Base-by-base conservation (phyloP, 2,329 filamentous ascomycete genomes). In the Ophiosphaerella narmari region DNA sequence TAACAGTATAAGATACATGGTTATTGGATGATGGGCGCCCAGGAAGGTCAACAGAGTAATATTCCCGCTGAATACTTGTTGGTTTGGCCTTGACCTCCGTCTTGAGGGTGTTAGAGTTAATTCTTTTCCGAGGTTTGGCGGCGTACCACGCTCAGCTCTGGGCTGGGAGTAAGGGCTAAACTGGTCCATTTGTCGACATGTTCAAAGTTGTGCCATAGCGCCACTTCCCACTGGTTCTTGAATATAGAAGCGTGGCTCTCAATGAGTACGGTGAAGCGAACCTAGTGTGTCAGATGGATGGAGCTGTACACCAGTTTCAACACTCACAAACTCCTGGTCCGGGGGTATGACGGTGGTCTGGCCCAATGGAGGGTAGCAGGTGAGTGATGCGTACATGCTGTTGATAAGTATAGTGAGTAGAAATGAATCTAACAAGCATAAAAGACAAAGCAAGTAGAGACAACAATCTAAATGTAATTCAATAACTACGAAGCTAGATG, bases 331-430 rank as follows among this genome's bases (percentile, higher is more conserved):
- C 14, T 73, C 64, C 48, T 73, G 69, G 14, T 70, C 61, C 34
- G 74, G 66, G 23, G 77, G 72, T 16, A 89, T 66, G 41, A 83
- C 79, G 1, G 90, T 91, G 21, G 89, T 81, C 67, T 92, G 89
- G 2, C 87, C 90, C 43, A 96, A 74, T 1, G 90, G 84, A 11
- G 92, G 92, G 63, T 85, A 86, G 52, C 80, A 84, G 5, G 79
- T 81, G 12, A 88, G 71, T 54, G 79, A 77, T 18, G 82, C 79
- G 65, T 81, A 81, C 72, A 82, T 78, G 43, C 13, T 31, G 12
- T 32, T 36, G 7, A 21, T n/a, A 38, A 34, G 24, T 12, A 14
- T 8, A 11, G 16, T 14, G 35, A 11, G 31, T 14, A 14, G 34
- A 31, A 38, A 14, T 36, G 21, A 12, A 39, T 16, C 29, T 33